Conservation (phyloP, 2,329 filamentous ascomycete genomes). For the Pyricularia grisea region DNA sequence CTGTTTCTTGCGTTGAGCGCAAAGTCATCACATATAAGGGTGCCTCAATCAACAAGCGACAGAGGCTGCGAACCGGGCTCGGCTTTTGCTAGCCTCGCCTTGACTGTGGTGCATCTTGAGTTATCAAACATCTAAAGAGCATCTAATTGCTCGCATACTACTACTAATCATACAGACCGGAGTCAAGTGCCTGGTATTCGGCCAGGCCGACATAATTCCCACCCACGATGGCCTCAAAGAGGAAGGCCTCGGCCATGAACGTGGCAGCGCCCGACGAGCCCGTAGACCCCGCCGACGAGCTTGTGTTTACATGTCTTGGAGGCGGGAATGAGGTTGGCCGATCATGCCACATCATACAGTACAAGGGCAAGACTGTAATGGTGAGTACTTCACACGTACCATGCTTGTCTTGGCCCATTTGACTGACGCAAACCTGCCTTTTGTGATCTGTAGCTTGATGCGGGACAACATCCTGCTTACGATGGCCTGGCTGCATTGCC, state of each 20-base stretch:
- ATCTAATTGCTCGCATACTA: not conserved
- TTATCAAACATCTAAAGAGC: not conserved
- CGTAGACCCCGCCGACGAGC: constrained; percentile 85
- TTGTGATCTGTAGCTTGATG: constrained; percentile 62
- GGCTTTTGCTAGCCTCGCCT: not conserved
- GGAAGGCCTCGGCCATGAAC: constrained; percentile 73
- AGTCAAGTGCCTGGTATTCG: not conserved
- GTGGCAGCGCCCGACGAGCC: constrained; percentile 64
- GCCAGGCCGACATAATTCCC: not conserved
- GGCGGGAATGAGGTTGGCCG: constrained; percentile 95
- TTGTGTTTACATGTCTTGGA: constrained; percentile 87
- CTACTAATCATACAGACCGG: not conserved
- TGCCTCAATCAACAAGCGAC: not conserved
- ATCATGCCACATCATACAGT: constrained; percentile 96
- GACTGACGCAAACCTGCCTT: not conserved
- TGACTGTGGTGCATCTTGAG: not conserved
- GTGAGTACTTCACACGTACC: constrained; percentile 37
- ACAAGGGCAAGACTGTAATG: constrained; percentile 99
- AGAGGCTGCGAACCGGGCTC: not conserved
- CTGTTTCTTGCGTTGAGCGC: not conserved
- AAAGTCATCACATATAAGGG: not conserved
- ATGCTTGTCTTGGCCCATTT: not conserved
- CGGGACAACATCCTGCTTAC: constrained; percentile 92
- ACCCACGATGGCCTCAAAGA: constrained; percentile 74
- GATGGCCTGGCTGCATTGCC: constrained; percentile 88